A percentile compares a stretch with the other conserved stretches of the same genome.
Conservation (phyloP, 2,329 filamentous ascomycete genomes). For the Hymenoscyphus infarciens region DNA sequence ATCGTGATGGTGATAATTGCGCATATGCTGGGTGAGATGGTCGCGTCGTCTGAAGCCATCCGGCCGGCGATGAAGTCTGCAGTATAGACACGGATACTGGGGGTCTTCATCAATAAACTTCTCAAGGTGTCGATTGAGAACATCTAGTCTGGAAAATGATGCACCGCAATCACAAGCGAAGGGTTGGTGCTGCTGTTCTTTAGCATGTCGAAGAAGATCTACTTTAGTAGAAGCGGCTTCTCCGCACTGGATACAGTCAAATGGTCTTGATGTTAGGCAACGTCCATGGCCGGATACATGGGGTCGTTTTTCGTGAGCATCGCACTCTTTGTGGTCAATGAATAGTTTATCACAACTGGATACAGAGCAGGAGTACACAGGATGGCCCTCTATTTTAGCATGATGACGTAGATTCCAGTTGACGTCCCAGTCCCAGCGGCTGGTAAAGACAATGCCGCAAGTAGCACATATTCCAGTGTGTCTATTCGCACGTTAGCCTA, state of each 20-base stretch:
- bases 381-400: neutral
- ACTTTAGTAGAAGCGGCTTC: slow-evolving; percentile 10
- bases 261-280: neutral
- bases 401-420: neutral
- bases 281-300: slow-evolving; percentile 15
- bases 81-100: slow-evolving; percentile 34
- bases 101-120: slow-evolving; percentile 19
- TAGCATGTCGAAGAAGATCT: slow-evolving; percentile 18
- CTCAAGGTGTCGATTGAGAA: slow-evolving; percentile 30
- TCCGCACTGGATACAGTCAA: slow-evolving; percentile 19
- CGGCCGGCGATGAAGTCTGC: slow-evolving; percentile 34
- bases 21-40: slow-evolving; percentile 39
- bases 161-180: slow-evolving; percentile 28
- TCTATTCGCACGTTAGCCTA: neutral
- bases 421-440: rapidly evolving
- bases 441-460: neutral
- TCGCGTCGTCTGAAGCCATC: slow-evolving; percentile 38
- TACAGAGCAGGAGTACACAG: neutral
- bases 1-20: slow-evolving; percentile 38
- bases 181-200: slow-evolving; percentile 17
- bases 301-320: slow-evolving; percentile 12
- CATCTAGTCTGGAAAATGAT: slow-evolving; percentile 32
- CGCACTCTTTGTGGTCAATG: slow-evolving; percentile 4
- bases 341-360: slow-evolving; percentile 14
- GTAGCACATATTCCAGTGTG: neutral